Evolutionary conservation across 495 filamentous ascomycete genomes (phyloP), one percentile per base, ranked within the genome.

Genomic region (Aspergillus baeticus): DNA sequence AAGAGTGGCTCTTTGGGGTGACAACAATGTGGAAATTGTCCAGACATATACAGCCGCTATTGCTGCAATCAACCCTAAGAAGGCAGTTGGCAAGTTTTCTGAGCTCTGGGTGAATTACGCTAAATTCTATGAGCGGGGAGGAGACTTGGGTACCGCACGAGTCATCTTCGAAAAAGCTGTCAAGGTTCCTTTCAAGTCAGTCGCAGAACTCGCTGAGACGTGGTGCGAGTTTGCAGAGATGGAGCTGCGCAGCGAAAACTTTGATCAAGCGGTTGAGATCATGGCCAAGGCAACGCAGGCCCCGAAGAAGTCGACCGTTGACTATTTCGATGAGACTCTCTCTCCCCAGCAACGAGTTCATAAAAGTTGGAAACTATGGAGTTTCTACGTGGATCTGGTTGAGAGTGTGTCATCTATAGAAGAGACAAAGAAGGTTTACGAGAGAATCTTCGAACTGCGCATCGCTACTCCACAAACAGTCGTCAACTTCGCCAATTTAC

Each of bases 281-380:
- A 97, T 98, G 94, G 90, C 90, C 18, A 97, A 96, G 69, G 94
- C 94, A 11, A 93, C 92, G 11, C 91, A 96, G 70, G 91, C 94
- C 14, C 92, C 94, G 0, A 98, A 97, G 73, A 81, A 89, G 57
- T 96, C 92, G 15, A 95, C 84, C 1, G 94, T 98, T 20, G 95
- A 99, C 72, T 99, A 97, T 69, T 99, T 97, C 62, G 94, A 99
- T 70, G 95, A 99, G 68, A 90, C 83, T 0, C 77, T 99, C 7
- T 90, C 90, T 5, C 93, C 95, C 10, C 95, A 98, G 68, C 94
- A 98, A 71, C 83, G 95, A 54, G 88, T 99, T 7, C 95, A 99
- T 74, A 99, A 98, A 80, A 95, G 91, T 68, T 99, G 95, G 95
- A 99, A 98, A 70, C 74, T 99, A 13, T 99, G 94, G 94, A 94